Evolutionary conservation across 2,329 filamentous ascomycete species (phyloP), one percentile per base, ranked within the genome.

Genomic region (Colletotrichum tabaci): DNA sequence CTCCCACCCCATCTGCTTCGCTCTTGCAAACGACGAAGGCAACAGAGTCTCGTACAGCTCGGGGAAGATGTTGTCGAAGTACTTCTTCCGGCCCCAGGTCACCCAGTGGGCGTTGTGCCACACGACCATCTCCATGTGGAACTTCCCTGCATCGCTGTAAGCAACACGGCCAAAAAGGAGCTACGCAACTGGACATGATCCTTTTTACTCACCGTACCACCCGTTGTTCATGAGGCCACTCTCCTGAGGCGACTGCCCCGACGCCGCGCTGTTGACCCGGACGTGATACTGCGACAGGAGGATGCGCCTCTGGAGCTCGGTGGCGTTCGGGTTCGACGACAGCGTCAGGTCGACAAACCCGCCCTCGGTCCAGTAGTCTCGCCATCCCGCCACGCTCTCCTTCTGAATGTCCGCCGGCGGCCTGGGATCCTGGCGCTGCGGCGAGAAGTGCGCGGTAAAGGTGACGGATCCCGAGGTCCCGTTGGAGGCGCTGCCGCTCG

Each of bases 101-200:
- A 77, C 77, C 80, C 82, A 85, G 65, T 84, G 83, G 0, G 79
- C 78, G 13, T 79, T 79, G 47, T 85, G 83, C 83, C 83, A 85
- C 0, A 83, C 73, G 0, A 83, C 78, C 82, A 85, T 84, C 70
- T 85, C 83, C 77, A 84, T 81, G 50, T 85, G 83, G 49, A 85
- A 77, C 70, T 80, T 81, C 35, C 82, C 82, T 66, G 81, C 80
- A 78, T 79, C 81, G 44, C 18, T 46, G 16, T 46, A 10, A 80
- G 23, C 15, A 18, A 42, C 18, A 21, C 38, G 23, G 3, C 23
- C 23, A 26, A 30, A 21, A 13, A 16, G 5, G 18, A 3, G 4
- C 4, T 2, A 21, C 8, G 13, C 13, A 30, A 44, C 80, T 42
- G 80, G 16, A 35, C 13, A 4, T 2, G 0, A 5, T 18, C 9